Evolutionary conservation across 257 asterid genomes (phyloP).

Genomic region (Plantago ovata): DNA sequence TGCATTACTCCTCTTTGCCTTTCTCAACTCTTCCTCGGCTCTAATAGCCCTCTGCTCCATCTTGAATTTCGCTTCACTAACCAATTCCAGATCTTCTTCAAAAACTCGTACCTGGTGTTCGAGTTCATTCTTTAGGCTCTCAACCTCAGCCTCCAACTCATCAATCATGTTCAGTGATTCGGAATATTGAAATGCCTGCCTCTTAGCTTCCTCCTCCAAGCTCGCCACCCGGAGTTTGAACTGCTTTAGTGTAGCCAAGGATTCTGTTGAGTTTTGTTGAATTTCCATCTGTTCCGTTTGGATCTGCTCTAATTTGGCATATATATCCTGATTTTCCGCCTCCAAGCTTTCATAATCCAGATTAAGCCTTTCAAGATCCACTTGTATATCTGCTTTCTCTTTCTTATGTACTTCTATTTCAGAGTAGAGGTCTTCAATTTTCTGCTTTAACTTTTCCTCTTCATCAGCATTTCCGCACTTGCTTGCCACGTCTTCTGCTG

Average conservation of each 20-base stretch:
- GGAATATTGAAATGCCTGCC: conserved; percentile 43
- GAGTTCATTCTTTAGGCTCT: conserved; percentile 61
- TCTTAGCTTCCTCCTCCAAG: conserved; percentile 51
- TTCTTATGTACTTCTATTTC: conserved; percentile 62
- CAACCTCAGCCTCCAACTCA: conserved; percentile 53
- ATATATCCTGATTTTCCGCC: conserved; percentile 44
- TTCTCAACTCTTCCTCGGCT: conserved; percentile 78
- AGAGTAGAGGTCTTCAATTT: conserved; percentile 38
- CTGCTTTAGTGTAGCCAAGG: conserved; percentile 49
- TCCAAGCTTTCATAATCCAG: conserved; percentile 44
- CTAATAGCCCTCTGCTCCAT: conserved; percentile 73
- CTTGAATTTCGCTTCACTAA: conserved; percentile 42
- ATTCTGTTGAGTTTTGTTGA: conserved; percentile 43
- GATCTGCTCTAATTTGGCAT: conserved; percentile 40
- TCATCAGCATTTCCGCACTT: conserved; percentile 39
- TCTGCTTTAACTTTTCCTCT: conserved; percentile 46
- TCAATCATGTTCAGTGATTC: conserved; percentile 44
- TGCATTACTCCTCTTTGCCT: conserved; percentile 44
- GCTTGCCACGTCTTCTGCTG: conserved; percentile 23
- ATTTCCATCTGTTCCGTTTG: conserved; percentile 45
- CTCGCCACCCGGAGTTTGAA: conserved; percentile 44
- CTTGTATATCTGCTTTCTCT: conserved; percentile 50
- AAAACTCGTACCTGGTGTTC: conserved; percentile 51
- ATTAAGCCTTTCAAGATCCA: conserved; percentile 44
- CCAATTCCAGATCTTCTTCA: conserved; percentile 51